Conservation (phyloP, 2,329 filamentous ascomycete species). For the Pestalotiopsis sp. region DNA sequence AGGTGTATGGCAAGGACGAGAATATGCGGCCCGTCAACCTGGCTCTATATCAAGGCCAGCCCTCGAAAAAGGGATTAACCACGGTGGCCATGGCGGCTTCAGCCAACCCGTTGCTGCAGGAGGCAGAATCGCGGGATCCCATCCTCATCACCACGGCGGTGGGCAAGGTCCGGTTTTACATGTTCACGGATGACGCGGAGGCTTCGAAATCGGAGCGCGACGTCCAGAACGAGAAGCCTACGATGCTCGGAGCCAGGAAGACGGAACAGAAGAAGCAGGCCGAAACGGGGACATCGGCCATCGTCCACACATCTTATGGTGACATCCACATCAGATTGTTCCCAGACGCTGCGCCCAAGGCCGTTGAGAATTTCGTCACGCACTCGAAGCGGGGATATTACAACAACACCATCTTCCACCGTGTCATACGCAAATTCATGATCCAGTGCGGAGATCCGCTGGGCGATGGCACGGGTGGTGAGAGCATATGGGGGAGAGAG, state of each 20-base stretch:
- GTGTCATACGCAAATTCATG: constrained; percentile 98
- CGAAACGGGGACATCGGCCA: constrained; percentile 77
- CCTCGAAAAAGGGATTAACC: constrained; percentile 89
- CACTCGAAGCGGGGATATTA: constrained; percentile 91
- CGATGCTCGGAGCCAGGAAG: constrained; percentile 61
- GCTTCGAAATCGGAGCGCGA: constrained; percentile 84
- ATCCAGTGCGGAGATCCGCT: constrained; percentile 86
- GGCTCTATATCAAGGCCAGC: constrained; percentile 90
- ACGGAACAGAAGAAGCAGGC: constrained; percentile 60
- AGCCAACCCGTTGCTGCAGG: constrained; percentile 87
- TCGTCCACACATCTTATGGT: constrained; percentile 90
- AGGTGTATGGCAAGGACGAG: constrained; percentile 89
- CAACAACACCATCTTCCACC: constrained; percentile 96
- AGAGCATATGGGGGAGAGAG: constrained; percentile 89
- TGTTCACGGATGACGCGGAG: constrained; percentile 91
- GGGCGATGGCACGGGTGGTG: constrained; percentile 86
- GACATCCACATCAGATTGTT: constrained; percentile 94
- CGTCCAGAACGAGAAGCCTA: constrained; percentile 92
- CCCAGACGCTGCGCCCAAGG: constrained; percentile 88
- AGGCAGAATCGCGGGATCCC: constrained; percentile 88
- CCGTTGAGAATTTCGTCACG: constrained; percentile 96
- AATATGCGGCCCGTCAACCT: constrained; percentile 82
- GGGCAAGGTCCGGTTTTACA: constrained; percentile 92
- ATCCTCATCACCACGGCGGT: constrained; percentile 84
- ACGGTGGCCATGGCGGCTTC: constrained; percentile 98